These are phyloP conservation scores for Pisolithus albus DNA, from an alignment of 768 basidiomycete genomes.

Conservation along the genomic window DNA sequence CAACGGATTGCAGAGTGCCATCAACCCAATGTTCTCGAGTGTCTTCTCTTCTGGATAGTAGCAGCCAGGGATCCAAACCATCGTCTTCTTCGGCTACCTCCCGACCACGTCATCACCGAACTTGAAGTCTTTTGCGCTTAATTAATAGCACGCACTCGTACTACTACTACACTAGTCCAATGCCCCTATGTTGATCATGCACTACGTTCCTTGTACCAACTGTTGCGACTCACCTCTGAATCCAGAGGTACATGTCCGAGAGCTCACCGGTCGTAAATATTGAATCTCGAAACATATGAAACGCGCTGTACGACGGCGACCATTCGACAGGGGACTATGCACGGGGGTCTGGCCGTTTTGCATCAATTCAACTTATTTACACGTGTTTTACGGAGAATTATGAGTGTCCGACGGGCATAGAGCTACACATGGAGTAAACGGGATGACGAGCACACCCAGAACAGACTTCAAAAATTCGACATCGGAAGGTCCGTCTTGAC, in stretches of 20 bases:
- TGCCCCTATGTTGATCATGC: background rate
- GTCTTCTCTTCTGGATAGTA: constrained; percentile 8
- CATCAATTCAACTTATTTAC: no score
- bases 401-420: no score
- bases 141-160: background rate
- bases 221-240: background rate
- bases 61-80: background rate
- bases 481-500: background rate
- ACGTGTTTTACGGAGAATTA: no score
- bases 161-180: background rate
- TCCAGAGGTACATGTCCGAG: no score
- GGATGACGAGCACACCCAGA: background rate
- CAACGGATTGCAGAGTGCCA: background rate
- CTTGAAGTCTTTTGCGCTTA: background rate
- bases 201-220: background rate
- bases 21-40: constrained; percentile 9
- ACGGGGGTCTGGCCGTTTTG: no score
- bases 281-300: no score
- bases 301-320: no score
- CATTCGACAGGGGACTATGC: no score
- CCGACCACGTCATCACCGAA: background rate
- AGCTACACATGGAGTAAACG: no score
- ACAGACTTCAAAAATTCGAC: background rate
- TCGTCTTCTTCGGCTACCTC: background rate
- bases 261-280: no score